Conservation (phyloP, 768 basidiomycete genomes). For the Hirschioporus abietinus region DNA sequence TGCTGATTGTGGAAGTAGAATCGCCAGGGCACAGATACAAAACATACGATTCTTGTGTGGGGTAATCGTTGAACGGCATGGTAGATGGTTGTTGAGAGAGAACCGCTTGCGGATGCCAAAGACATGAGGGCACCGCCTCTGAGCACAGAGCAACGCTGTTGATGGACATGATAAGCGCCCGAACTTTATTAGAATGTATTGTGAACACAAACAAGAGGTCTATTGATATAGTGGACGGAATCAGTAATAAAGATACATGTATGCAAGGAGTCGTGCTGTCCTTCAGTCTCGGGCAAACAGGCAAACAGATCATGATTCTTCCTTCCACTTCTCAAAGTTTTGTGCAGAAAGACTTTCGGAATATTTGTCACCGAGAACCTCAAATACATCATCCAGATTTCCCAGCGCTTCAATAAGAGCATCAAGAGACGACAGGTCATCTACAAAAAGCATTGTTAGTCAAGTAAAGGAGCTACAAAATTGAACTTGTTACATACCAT, state of each 20-base stretch:
- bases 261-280: not conserved
- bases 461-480: too few relatives aligned
- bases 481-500: conserved; percentile 56
- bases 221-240: not conserved
- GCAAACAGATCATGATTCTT: conserved; percentile 27
- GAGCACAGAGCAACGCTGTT: too few relatives aligned
- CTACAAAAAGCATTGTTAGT: conserved; percentile 32
- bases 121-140: not conserved
- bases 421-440: conserved; percentile 79
- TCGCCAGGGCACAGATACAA: too few relatives aligned
- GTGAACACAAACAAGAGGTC: not conserved
- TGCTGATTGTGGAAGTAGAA: too few relatives aligned
- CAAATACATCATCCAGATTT: conserved; percentile 74
- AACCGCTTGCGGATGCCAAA: not conserved
- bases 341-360: conserved; percentile 47
- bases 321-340: conserved; percentile 62
- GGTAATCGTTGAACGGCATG: too few relatives aligned
- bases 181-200: not conserved
- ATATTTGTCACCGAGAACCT: conserved; percentile 66
- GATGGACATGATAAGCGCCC: not conserved
- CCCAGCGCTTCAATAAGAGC: conserved; percentile 73
- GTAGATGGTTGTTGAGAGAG: too few relatives aligned
- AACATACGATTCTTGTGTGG: too few relatives aligned
- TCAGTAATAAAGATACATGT: not conserved
- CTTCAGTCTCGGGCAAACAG: not conserved